Evolutionary conservation across 129 eudicot genomes (phyloP).

Genomic region (Flaveria sonorensis): DNA sequence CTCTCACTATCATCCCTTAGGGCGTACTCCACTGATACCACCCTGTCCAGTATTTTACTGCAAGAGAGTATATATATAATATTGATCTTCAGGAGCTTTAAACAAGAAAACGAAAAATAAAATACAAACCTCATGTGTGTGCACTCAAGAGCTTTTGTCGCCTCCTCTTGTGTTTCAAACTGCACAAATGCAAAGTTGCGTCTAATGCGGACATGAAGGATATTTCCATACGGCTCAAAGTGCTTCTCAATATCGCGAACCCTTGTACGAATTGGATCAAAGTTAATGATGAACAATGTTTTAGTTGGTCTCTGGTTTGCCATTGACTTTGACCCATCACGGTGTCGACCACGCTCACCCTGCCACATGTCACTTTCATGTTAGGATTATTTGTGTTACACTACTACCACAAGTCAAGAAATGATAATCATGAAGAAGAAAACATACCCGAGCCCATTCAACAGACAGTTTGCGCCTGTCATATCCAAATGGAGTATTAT

Average conservation of each 20-base stretch:
- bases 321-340: constrained; percentile 64
- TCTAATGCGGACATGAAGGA: constrained; percentile 83
- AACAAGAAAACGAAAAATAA: background rate
- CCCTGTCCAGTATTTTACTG: constrained; percentile 93
- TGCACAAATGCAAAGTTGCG: constrained; percentile 98
- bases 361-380: constrained; percentile 25
- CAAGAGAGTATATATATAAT: constrained; percentile 12
- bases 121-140: constrained; percentile 81
- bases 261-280: constrained; percentile 70
- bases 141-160: constrained; percentile 83
- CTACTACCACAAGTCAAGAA: background rate
- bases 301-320: constrained; percentile 87
- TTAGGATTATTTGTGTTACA: background rate
- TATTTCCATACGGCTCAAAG: constrained; percentile 83
- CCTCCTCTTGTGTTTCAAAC: constrained; percentile 90
- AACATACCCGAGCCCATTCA: constrained; percentile 89
- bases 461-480: constrained; percentile 79
- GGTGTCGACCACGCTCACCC: constrained; percentile 86
- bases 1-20: constrained; percentile 89
- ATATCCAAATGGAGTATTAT: constrained; percentile 82
- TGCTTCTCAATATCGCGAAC: constrained; percentile 76
- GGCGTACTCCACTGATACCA: constrained; percentile 95
- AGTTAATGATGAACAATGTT: constrained; percentile 89
- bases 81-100: background rate
- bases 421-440: background rate